A percentile compares a stretch with the other conserved stretches of the same genome.
Evolutionary conservation across 139 green algal genomes (phyloP).

Genomic region (Coccomyxa sp.): DNA sequence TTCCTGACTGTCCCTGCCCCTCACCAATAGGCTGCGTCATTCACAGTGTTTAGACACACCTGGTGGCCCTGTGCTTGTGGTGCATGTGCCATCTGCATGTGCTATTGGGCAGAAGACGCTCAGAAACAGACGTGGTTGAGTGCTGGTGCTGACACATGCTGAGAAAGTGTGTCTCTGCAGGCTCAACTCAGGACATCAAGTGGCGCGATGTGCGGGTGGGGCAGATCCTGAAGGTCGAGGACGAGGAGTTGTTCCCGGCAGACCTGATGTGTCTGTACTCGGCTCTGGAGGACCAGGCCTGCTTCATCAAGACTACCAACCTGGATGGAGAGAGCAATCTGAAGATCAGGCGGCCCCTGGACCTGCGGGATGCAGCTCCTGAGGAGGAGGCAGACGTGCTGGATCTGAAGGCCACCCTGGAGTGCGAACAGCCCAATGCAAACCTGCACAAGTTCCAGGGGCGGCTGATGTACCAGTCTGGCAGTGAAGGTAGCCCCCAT

Average conservation of each 20-base stretch:
- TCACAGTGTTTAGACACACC: no score
- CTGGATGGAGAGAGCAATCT: slow-evolving; percentile 94
- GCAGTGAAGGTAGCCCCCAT: neutral
- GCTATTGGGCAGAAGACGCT: neutral
- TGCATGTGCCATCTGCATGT: neutral
- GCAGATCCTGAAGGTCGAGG: slow-evolving; percentile 57
- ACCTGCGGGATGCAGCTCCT: slow-evolving; percentile 17
- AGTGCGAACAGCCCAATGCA: slow-evolving; percentile 84
- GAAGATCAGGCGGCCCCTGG: slow-evolving; percentile 74
- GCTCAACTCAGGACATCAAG: slow-evolving; percentile 22
- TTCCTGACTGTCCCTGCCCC: no score
- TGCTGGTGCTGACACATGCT: neutral
- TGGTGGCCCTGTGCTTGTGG: no score
- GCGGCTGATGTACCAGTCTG: slow-evolving; percentile 4
- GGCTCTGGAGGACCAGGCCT: slow-evolving; percentile 65
- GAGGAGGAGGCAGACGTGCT: slow-evolving; percentile 7
- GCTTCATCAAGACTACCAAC: slow-evolving; percentile 89
- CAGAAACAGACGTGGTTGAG: neutral
- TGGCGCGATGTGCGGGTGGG: slow-evolving; percentile 67
- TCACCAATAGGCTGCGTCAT: no score
- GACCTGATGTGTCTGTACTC: slow-evolving; percentile 53
- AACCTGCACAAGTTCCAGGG: slow-evolving; percentile 81
- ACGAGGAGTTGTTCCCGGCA: slow-evolving; percentile 43
- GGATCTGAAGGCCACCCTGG: slow-evolving; percentile 25
- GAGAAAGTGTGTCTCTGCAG: slow-evolving; percentile 6